Conservation (phyloP, 176 grass and related monocot genomes). For the Eleusine coracana region DNA sequence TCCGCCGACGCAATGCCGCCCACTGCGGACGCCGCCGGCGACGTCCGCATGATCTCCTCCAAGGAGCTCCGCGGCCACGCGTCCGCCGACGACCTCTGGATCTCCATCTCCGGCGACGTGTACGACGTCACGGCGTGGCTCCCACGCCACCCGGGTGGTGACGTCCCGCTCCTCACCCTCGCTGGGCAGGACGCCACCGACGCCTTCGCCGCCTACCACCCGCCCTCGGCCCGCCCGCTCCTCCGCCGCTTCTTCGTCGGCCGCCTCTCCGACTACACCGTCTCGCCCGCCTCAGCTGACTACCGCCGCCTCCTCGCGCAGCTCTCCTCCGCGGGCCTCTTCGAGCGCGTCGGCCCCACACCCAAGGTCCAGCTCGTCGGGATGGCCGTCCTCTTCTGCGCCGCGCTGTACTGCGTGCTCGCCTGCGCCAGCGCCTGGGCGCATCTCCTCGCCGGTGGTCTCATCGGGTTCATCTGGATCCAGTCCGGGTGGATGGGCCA, state of each 20-base stretch:
- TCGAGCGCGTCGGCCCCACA: slow-evolving; percentile 56
- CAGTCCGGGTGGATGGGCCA: slow-evolving; percentile 91
- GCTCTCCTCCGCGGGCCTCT: slow-evolving; percentile 67
- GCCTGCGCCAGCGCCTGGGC: slow-evolving; percentile 31
- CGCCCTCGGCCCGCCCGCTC: slow-evolving; percentile 53
- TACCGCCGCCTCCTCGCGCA: slow-evolving; percentile 72
- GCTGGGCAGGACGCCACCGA: slow-evolving; percentile 80
- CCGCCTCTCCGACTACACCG: slow-evolving; percentile 63
- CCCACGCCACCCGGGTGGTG: slow-evolving; percentile 65
- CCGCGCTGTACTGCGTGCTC: slow-evolving; percentile 45
- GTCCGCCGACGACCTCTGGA: slow-evolving; percentile 63
- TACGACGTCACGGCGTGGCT: slow-evolving; percentile 86
- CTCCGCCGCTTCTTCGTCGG: slow-evolving; percentile 69
- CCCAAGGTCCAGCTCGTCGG: slow-evolving; percentile 29
- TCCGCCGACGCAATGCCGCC: slow-evolving; percentile 34
- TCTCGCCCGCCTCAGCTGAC: slow-evolving; percentile 66
- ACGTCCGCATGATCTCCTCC: slow-evolving; percentile 55
- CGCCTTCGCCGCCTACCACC: slow-evolving; percentile 87
- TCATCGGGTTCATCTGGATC: slow-evolving; percentile 80
- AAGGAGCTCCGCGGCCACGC: slow-evolving; percentile 64
- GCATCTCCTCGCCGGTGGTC: slow-evolving; percentile 53
- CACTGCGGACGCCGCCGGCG: neutral
- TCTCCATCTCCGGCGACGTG: slow-evolving; percentile 82
- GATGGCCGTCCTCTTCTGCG: slow-evolving; percentile 46
- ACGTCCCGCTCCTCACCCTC: slow-evolving; percentile 71